phyloP scores from a whole-genome alignment of 164 flowering plant genomes.

The Umbellularia californica region DNA sequence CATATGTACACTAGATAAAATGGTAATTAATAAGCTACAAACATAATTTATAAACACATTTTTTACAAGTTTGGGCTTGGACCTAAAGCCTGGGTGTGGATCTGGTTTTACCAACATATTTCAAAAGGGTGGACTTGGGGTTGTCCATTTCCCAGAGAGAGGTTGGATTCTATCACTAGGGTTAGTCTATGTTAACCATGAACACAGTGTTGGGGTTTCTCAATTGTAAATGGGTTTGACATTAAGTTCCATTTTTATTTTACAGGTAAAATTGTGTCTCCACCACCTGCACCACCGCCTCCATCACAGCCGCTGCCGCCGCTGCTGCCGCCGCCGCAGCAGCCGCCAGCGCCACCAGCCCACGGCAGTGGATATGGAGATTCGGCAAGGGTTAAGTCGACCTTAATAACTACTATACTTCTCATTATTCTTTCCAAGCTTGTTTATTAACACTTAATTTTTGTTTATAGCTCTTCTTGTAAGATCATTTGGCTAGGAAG shows the following conservation, averaged over 20 bases:
- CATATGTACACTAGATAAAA: no score
- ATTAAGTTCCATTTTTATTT: no score
- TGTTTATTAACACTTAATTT: neutral
- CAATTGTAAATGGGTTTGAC: neutral
- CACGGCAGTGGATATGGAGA: neutral
- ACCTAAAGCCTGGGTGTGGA: no score
- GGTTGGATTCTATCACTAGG: neutral
- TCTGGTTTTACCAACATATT: no score
- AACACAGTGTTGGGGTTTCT: no score
- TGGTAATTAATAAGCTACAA: no score
- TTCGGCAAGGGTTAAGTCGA: neutral
- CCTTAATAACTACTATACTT: neutral
- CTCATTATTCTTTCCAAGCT: neutral
- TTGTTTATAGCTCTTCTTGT: no score
- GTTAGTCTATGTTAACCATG: neutral
- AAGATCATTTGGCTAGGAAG: no score
- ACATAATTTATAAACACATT: no score
- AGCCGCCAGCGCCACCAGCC: neutral
- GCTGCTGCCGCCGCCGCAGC: neutral
- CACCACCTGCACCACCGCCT: neutral
- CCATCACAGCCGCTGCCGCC: neutral
- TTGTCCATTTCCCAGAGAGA: no score
- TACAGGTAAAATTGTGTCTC: neutral
- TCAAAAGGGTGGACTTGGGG: no score
- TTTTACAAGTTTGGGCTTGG: no score